phyloP scores from a whole-genome alignment of 805 yeast genomes.

The Hanseniaspora mollemarum region DNA sequence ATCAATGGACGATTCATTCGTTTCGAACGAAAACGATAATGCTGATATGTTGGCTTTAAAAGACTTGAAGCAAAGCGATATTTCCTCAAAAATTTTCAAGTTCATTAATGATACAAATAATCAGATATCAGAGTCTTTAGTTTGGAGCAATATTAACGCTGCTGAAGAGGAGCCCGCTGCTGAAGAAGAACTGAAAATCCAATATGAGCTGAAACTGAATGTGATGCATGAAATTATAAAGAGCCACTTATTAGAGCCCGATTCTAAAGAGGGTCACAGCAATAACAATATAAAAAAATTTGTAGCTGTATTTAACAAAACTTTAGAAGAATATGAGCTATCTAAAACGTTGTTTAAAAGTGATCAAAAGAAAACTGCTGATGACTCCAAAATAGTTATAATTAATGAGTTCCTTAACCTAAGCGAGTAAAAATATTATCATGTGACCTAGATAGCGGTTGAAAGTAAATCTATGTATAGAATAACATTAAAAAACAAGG shows the following conservation, averaged over 20 bases:
- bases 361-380: neutral
- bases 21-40: neutral
- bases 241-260: neutral
- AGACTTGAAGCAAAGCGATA: neutral
- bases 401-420: neutral
- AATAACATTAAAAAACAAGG: too few relatives aligned
- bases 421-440: neutral
- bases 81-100: neutral
- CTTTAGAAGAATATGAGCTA: neutral
- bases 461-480: too few relatives aligned
- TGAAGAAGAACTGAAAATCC: neutral
- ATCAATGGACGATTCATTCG: neutral
- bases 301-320: constrained; percentile 5
- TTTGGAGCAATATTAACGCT: neutral
- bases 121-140: neutral
- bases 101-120: neutral
- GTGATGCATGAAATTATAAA: neutral
- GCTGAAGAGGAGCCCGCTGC: neutral
- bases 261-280: neutral
- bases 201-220: neutral
- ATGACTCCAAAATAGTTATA: neutral
- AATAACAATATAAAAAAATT: constrained; percentile 7
- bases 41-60: neutral
- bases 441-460: too few relatives aligned
- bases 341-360: neutral